These are phyloP conservation scores for Setaria italica DNA, from an alignment of 202 grass and related monocot species.

Conservation along the genomic window DNA sequence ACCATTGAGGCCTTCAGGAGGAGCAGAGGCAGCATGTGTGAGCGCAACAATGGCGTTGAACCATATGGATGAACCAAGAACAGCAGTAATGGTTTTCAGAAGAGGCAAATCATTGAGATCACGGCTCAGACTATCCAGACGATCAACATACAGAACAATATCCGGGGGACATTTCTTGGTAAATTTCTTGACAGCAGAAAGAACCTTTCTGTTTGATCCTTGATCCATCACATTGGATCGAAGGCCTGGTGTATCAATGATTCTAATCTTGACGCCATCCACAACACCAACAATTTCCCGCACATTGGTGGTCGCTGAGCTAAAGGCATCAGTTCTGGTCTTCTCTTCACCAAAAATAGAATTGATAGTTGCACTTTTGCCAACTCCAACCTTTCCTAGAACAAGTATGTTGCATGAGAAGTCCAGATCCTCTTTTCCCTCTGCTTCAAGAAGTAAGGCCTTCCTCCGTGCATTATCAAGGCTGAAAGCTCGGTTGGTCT, in stretches of 20 bases:
- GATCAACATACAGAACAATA: conserved; percentile 93
- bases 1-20: conserved; percentile 89
- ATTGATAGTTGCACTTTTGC: conserved; percentile 97
- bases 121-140: conserved; percentile 75
- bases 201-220: conserved; percentile 77
- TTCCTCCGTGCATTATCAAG: conserved; percentile 77
- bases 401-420: conserved; percentile 95
- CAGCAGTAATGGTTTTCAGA: conserved; percentile 78
- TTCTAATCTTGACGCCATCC: conserved; percentile 89
- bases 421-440: conserved; percentile 71
- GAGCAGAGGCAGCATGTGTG: conserved; percentile 88
- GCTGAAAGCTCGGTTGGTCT: conserved; percentile 59
- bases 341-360: conserved; percentile 93
- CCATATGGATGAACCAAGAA: conserved; percentile 92
- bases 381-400: conserved; percentile 90
- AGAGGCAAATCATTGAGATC: conserved; percentile 96
- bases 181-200: conserved; percentile 78
- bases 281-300: conserved; percentile 71
- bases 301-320: conserved; percentile 64
- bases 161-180: conserved; percentile 90
- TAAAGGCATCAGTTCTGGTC: conserved; percentile 80
- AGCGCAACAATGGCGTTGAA: conserved; percentile 90
- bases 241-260: conserved; percentile 91
- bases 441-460: conserved; percentile 78
- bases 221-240: conserved; percentile 81